These are phyloP conservation scores for Fusarium concolor DNA, from an alignment of 2,329 filamentous ascomycete species.

Conservation along the genomic window DNA sequence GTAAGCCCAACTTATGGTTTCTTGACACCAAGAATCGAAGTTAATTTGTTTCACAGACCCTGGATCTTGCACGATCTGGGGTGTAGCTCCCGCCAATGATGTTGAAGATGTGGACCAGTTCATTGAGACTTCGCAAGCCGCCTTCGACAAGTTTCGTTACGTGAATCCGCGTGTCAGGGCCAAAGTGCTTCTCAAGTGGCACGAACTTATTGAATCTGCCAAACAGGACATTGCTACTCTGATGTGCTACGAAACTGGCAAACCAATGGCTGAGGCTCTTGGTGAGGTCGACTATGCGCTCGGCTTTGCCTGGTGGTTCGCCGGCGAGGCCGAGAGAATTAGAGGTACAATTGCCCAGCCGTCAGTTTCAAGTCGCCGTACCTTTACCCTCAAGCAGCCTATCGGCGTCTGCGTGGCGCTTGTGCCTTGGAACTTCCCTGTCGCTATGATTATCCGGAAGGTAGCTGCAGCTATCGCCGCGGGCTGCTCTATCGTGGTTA, in stretches of 20 bases:
- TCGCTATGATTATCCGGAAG: slow-evolving; percentile 62
- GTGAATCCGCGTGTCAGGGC: slow-evolving; percentile 51
- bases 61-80: not conserved
- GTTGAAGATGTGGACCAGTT: slow-evolving; percentile 46
- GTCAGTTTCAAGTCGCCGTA: slow-evolving; percentile 58
- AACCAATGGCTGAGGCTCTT: slow-evolving; percentile 65
- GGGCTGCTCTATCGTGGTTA: slow-evolving; percentile 80
- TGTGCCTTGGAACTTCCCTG: slow-evolving; percentile 69
- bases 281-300: slow-evolving; percentile 67
- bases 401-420: slow-evolving; percentile 52
- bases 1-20: not conserved
- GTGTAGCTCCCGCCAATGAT: not conserved
- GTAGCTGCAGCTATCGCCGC: slow-evolving; percentile 70
- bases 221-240: slow-evolving; percentile 55
- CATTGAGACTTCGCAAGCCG: slow-evolving; percentile 45
- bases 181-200: slow-evolving; percentile 52
- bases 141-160: slow-evolving; percentile 54
- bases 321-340: slow-evolving; percentile 56
- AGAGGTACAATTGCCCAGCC: slow-evolving; percentile 69
- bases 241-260: slow-evolving; percentile 67
- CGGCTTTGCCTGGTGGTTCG: slow-evolving; percentile 68
- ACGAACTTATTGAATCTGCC: slow-evolving; percentile 50
- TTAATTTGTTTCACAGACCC: slow-evolving; percentile 6
- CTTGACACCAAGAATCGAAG: too few species aligned
- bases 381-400: slow-evolving; percentile 74